phyloP scores from a whole-genome alignment of 345 rosid species.

The Triadica sebifera region DNA sequence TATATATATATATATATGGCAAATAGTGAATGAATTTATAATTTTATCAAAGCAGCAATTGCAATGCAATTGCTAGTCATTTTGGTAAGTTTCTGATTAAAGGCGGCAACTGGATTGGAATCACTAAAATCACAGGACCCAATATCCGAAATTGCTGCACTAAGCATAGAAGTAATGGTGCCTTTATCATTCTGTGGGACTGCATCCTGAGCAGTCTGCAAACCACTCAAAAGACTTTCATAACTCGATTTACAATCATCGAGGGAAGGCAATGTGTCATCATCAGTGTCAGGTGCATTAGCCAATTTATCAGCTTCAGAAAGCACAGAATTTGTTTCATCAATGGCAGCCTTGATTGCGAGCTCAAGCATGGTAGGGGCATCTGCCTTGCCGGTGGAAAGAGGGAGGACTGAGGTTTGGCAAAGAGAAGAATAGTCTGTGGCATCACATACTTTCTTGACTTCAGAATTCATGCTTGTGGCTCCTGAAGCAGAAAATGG shows the following conservation, averaged over 20 bases:
- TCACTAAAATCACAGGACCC: constrained; percentile 40
- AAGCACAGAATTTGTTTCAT: constrained; percentile 23
- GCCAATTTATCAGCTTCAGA: not conserved
- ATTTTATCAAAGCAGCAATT: constrained; percentile 40
- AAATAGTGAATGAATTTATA: not conserved
- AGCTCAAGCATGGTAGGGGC: constrained; percentile 27
- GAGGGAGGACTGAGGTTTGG: constrained; percentile 29
- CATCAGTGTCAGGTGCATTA: not conserved
- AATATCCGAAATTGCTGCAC: constrained; percentile 47
- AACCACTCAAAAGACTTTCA: constrained; percentile 39
- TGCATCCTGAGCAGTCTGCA: constrained; percentile 43
- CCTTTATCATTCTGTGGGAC: constrained; percentile 32
- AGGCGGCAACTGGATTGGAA: constrained; percentile 21
- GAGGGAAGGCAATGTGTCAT: not conserved
- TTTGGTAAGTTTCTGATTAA: constrained; percentile 29
- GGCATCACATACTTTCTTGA: constrained; percentile 35
- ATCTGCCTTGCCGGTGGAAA: constrained; percentile 28
- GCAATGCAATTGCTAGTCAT: constrained; percentile 57
- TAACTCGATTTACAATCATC: constrained; percentile 42
- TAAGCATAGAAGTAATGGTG: constrained; percentile 43
- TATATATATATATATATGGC: too few relatives aligned
- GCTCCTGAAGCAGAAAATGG: not conserved
- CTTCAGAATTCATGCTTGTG: constrained; percentile 8
- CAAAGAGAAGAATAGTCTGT: constrained; percentile 45
- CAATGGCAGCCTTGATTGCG: constrained; percentile 34